A percentile compares a stretch with the other conserved stretches of the same genome.
phyloP scores from a whole-genome alignment of 306 rosid genomes.

The Gleditsia sinensis region DNA sequence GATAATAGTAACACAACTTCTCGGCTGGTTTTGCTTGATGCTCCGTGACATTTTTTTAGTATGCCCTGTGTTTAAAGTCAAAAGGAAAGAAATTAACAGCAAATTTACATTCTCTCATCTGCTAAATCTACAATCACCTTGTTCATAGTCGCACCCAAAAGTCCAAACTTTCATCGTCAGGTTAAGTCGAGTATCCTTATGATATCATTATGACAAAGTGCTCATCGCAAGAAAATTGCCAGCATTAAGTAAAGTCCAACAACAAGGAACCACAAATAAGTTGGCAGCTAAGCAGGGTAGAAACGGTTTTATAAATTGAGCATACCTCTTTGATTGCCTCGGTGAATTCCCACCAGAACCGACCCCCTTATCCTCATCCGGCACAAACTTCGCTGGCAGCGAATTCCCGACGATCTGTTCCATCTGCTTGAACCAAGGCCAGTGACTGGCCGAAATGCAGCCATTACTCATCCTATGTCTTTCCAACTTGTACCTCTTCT shows the following conservation, averaged over 20 bases:
- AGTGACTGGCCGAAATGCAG: slow-evolving; percentile 69
- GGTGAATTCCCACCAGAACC: slow-evolving; percentile 63
- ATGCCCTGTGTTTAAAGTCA: neutral
- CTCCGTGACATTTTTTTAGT: neutral
- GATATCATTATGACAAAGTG: neutral
- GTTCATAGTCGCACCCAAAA: neutral
- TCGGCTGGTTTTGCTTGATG: neutral
- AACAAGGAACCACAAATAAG: neutral
- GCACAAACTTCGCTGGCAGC: slow-evolving; percentile 52
- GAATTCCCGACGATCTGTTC: slow-evolving; percentile 91
- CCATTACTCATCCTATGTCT: slow-evolving; percentile 84
- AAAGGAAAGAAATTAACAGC: neutral
- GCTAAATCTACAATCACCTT: neutral
- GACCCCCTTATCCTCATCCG: slow-evolving; percentile 73
- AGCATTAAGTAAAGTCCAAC: neutral
- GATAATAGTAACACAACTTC: neutral
- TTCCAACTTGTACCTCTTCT: slow-evolving; percentile 92
- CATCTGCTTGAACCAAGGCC: slow-evolving; percentile 98
- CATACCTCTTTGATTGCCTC: slow-evolving; percentile 74
- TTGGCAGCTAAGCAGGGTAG: neutral
- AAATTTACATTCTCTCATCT: neutral
- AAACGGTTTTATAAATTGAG: neutral
- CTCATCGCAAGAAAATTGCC: neutral
- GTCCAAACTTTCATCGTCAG: neutral
- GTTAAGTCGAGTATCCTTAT: neutral